These are phyloP conservation scores for Fonsecaea multimorphosa DNA, from an alignment of 2,329 filamentous ascomycete genomes.

Conservation along the genomic window DNA sequence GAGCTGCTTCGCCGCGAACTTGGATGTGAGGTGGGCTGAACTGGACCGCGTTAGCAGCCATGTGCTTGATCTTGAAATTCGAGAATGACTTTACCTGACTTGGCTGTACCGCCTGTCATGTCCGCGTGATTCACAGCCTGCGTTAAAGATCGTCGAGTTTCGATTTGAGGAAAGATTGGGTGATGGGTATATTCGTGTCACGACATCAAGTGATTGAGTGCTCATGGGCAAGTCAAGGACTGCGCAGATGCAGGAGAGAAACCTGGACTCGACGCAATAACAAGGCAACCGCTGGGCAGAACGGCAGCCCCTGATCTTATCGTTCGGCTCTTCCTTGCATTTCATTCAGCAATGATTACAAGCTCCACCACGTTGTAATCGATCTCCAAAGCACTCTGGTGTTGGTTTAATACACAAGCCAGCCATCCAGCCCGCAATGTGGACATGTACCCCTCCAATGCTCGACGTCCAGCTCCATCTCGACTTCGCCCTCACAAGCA, in stretches of 20 bases:
- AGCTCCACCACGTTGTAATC: slow-evolving; percentile 2
- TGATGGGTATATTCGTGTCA: background rate
- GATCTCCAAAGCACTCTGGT: slow-evolving; percentile 2
- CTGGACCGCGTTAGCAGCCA: background rate
- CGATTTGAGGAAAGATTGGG: background rate
- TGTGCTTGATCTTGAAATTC: background rate
- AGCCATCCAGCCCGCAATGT: slow-evolving; percentile 1
- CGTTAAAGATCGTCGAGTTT: background rate
- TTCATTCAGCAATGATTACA: background rate
- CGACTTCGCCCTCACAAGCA: slow-evolving; percentile 5
- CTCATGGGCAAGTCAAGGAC: background rate
- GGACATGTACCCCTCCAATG: background rate
- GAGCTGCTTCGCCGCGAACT: slow-evolving; percentile 11
- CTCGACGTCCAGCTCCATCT: background rate
- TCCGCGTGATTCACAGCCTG: background rate
- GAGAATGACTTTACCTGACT: background rate
- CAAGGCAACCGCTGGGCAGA: background rate
- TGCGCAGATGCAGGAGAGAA: background rate
- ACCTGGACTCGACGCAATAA: background rate
- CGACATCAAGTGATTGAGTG: background rate
- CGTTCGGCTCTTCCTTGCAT: background rate
- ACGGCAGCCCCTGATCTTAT: background rate
- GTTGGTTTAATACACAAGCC: slow-evolving; percentile 16
- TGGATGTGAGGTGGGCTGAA: background rate
- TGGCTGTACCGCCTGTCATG: background rate